Conservation (phyloP, 805 yeast species). For the Barnettozyma sp. region DNA sequence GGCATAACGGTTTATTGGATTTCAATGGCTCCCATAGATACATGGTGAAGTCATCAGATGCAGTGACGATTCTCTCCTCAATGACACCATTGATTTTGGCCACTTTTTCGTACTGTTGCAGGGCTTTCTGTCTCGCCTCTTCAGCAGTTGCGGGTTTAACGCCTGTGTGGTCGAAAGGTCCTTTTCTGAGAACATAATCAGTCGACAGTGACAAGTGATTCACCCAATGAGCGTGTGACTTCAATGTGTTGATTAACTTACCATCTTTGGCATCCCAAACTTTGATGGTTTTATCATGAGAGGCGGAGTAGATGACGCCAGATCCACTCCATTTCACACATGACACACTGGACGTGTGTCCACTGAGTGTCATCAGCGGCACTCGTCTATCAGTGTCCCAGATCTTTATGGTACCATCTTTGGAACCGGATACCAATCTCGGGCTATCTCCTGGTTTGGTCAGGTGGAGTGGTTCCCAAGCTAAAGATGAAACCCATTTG, state of each 20-base stretch:
- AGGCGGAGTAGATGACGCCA: slow-evolving; percentile 76
- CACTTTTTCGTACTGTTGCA: slow-evolving; percentile 48
- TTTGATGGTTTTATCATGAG: slow-evolving; percentile 91
- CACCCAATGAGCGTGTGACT: slow-evolving; percentile 96
- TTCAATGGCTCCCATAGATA: slow-evolving; percentile 90
- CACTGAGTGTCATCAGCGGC: slow-evolving; percentile 66
- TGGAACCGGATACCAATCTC: slow-evolving; percentile 78
- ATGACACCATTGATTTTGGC: slow-evolving; percentile 46
- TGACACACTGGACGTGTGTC: slow-evolving; percentile 84
- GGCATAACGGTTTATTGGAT: slow-evolving; percentile 72
- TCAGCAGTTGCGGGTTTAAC: slow-evolving; percentile 35
- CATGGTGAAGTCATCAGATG: slow-evolving; percentile 97
- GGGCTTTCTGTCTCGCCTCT: slow-evolving; percentile 43
- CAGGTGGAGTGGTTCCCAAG: slow-evolving; percentile 93
- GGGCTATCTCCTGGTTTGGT: slow-evolving; percentile 60
- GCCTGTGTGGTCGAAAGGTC: slow-evolving; percentile 78
- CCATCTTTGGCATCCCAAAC: slow-evolving; percentile 86
- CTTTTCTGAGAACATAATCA: slow-evolving; percentile 79
- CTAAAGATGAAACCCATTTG: slow-evolving; percentile 82
- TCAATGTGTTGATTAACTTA: slow-evolving; percentile 66
- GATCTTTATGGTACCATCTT: slow-evolving; percentile 81
- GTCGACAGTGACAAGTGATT: slow-evolving; percentile 90
- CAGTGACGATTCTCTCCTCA: slow-evolving; percentile 90
- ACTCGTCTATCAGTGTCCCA: slow-evolving; percentile 80
- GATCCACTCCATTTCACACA: slow-evolving; percentile 98